Evolutionary conservation across 495 filamentous ascomycete genomes (phyloP), one percentile per base, ranked within the genome.

Genomic region (Letharia lupina): DNA sequence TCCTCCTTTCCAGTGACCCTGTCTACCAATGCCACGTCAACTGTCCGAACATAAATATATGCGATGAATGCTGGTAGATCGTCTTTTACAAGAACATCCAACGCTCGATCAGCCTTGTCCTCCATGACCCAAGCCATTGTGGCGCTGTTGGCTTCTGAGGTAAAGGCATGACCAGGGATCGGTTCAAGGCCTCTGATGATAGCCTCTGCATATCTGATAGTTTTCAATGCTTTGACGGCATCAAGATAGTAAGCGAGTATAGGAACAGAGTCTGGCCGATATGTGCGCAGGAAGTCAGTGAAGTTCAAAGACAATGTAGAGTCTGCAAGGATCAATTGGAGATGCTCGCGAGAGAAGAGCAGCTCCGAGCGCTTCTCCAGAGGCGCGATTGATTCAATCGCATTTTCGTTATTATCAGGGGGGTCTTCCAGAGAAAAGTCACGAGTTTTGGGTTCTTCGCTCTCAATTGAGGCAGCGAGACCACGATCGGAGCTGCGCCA

Each of bases 11-110:
- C 83, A 2, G 81, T 82, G 60, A 89, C 83, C 50, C 83, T 73
- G 45, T 77, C 79, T 59, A 80, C 80, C 35, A 89, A 83, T 39
- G 82, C 84, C 13, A 79, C 60, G 67, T 78, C 83, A 40, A 87
- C 84, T 15, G 78, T 80, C 64, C 83, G 79, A 56, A 82, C 80
- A 74, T 83, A 88, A 4, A 76, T 77, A 63, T 86, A 80, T 9
- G 86, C 84, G 65, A 92, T 84, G 70, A 86, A 92, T 0, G 87
- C 86, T 11, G 89, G 87, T 4, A 93, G 75, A 68, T 89, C 87
- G 35, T 91, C 86, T 18, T 77, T 73, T 31, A 84, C 85, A 10
- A 93, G 75, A 12, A 77, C 77, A 37, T 82, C 76, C 60, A 91
- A 84, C 12, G 85, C 84, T 68, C 81, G 72, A 28, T 79, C 68